Base-by-base conservation (phyloP, 805 yeast species). In the Zygotorulaspora florentina region DNA sequence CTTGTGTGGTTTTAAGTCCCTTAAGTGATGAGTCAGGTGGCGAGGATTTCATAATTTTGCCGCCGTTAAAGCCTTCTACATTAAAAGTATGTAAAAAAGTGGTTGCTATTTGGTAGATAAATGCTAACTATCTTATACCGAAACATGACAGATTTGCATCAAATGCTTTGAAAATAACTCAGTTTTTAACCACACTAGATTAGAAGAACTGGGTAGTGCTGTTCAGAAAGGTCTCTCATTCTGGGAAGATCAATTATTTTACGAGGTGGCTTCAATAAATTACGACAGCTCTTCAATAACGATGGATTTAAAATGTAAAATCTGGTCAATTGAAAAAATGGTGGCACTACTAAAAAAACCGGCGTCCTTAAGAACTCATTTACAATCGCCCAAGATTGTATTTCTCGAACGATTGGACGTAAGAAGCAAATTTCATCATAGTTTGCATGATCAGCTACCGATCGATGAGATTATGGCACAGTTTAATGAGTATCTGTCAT, bases 401-500 rank as follows among this genome's bases (percentile, higher is more conserved):
- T 33, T 35, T 36, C 11, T 55, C 29, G 30, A 50, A 27, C 18
- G 34, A 25, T 13, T 47, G 27, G 10, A 16, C 16, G 36, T 49
- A 8, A 4, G 9, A 27, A 43, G 31, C 26, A 23, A 40, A 17
- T 45, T 53, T 30, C 30, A 29, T 25, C 36, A 30, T 13, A 29
- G 37, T 33, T 28, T n/a, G 26, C 34, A 28, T 4, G n/a, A 34
- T n/a, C 16, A n/a, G 10, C 26, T 28, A 20, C 6, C 13, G 8
- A 17, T 33, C 8, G 31, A 28, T 13, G 47, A 42, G 10, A 33
- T 42, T 13, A 13, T 51, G 3, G 31, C 45, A 6, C 61, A 56
- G 23, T 42, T 58, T 36, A 61, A 62, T 34, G 64, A 61, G 30
- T 64, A 49, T 47, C 28, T 60, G 13, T 35, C 53, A 2, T 63